Evolutionary conservation across 148 eudicot genomes (phyloP).

Genomic region (Euryodendron excelsum): DNA sequence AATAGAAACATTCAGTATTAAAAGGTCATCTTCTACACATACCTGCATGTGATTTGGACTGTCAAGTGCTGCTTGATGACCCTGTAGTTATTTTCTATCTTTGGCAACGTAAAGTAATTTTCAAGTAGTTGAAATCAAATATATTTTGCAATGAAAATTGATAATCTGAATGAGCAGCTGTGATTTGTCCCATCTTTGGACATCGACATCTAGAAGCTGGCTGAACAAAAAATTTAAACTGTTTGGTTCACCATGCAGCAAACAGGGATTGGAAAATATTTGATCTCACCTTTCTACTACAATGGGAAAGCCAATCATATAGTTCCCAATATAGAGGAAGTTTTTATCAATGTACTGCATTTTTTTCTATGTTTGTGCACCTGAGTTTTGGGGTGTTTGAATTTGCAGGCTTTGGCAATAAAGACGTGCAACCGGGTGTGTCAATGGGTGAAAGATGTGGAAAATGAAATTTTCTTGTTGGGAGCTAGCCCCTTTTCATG

Average conservation of each 20-base stretch:
- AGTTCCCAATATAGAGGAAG: too few species aligned
- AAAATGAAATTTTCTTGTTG: constrained; percentile 83
- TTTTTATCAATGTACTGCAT: too few species aligned
- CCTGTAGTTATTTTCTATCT: background rate
- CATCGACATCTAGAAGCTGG: too few species aligned
- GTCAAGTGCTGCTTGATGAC: background rate
- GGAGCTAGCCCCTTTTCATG: constrained; percentile 93
- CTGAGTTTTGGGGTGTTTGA: background rate
- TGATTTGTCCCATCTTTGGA: too few species aligned
- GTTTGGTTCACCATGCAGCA: too few species aligned
- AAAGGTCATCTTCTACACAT: background rate
- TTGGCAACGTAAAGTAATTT: background rate
- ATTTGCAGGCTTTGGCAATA: constrained; percentile 86
- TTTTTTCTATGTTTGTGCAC: background rate
- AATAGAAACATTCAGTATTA: too few species aligned
- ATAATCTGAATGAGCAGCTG: too few species aligned
- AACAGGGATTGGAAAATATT: too few species aligned
- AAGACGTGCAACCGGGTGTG: constrained; percentile 86
- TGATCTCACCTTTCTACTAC: too few species aligned
- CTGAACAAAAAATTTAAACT: too few species aligned
- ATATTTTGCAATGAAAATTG: too few species aligned
- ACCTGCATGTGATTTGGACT: background rate
- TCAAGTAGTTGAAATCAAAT: background rate
- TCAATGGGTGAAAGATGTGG: constrained; percentile 96
- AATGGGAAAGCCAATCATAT: too few species aligned